These are phyloP conservation scores for Diaporthe velutina DNA, from an alignment of 2,329 filamentous ascomycete species.

Conservation along the genomic window DNA sequence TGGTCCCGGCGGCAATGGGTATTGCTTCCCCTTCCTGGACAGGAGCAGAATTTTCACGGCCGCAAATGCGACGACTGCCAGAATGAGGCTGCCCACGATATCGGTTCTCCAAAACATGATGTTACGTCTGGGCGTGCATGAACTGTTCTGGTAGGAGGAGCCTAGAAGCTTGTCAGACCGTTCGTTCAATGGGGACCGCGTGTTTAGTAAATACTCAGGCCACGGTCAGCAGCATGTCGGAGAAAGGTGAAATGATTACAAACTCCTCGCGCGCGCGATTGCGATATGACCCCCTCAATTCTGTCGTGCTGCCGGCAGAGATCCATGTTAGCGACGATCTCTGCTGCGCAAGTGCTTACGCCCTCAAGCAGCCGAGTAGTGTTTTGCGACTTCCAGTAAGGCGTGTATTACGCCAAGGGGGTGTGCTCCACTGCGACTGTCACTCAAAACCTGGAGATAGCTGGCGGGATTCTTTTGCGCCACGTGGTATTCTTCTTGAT, in stretches of 20 bases:
- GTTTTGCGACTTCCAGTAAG: background rate
- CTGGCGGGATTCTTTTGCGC: background rate
- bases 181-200: background rate
- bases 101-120: slow-evolving; percentile 5
- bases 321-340: background rate
- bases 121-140: background rate
- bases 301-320: background rate
- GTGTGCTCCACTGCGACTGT: background rate
- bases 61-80: slow-evolving; percentile 10
- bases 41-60: slow-evolving; percentile 10
- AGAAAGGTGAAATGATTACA: background rate
- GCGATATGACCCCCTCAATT: background rate
- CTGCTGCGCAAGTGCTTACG: slow-evolving; percentile 3
- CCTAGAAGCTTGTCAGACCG: background rate
- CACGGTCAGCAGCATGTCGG: background rate
- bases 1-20: slow-evolving; percentile 29
- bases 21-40: background rate
- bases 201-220: background rate
- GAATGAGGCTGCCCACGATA: slow-evolving; percentile 1
- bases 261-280: background rate
- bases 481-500: background rate
- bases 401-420: slow-evolving; percentile 16
- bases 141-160: background rate
- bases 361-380: background rate
- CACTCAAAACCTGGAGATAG: background rate